Conservation (phyloP, 176 grass and related monocot genomes). For the Bolboschoenus planiculmis region DNA sequence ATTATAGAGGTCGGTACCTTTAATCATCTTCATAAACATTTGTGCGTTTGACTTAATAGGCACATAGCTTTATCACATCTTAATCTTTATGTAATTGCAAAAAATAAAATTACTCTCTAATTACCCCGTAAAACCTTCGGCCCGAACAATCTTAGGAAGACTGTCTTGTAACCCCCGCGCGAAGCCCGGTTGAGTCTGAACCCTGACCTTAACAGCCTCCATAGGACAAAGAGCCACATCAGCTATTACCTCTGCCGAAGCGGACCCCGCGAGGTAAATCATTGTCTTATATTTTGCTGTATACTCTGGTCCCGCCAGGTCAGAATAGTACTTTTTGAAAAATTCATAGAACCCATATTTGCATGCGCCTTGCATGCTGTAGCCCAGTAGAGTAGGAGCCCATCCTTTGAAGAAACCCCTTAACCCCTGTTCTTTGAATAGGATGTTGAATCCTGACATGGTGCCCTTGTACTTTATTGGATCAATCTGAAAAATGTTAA, state of each 20-base stretch:
- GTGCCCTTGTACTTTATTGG: slow-evolving; percentile 76
- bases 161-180: slow-evolving; percentile 69
- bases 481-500: slow-evolving; percentile 44
- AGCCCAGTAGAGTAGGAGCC: slow-evolving; percentile 58
- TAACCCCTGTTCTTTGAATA: slow-evolving; percentile 70
- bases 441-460: slow-evolving; percentile 51
- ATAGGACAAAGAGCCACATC: slow-evolving; percentile 73
- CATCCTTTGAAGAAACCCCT: slow-evolving; percentile 73
- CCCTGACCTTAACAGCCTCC: slow-evolving; percentile 74
- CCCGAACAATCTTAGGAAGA: slow-evolving; percentile 59
- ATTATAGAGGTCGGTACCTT: background rate
- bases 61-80: background rate
- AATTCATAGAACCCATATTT: slow-evolving; percentile 75
- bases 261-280: slow-evolving; percentile 64
- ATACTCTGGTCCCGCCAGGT: slow-evolving; percentile 54
- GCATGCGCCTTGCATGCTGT: slow-evolving; percentile 60
- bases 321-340: slow-evolving; percentile 75
- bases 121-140: slow-evolving; percentile 70
- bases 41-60: background rate
- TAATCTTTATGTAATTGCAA: background rate
- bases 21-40: background rate
- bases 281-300: slow-evolving; percentile 72
- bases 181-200: slow-evolving; percentile 70
- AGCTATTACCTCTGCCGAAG: slow-evolving; percentile 69
- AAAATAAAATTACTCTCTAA: background rate